A percentile compares a stretch with the other conserved stretches of the same genome.
Evolutionary conservation across 371 early-diverging fungal species (phyloP).

Genomic region (Mortierella sp.): DNA sequence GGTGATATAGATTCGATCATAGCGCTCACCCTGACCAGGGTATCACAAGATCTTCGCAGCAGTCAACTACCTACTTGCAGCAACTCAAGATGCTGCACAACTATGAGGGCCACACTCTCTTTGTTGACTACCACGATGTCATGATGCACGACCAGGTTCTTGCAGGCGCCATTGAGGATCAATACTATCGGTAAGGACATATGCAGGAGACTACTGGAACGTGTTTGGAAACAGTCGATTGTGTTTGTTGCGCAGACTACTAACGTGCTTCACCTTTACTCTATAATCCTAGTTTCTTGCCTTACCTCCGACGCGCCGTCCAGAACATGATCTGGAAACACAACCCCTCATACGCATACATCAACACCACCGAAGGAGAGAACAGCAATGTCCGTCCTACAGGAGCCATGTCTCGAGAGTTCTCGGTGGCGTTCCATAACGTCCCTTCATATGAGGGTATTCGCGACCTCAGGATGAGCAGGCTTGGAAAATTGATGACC

Average conservation of each 20-base stretch:
- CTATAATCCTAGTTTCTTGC: constrained; percentile 76
- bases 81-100: constrained; percentile 72
- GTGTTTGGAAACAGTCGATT: no score
- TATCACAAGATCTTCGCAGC: constrained; percentile 38
- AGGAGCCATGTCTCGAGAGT: constrained; percentile 68
- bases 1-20: constrained; percentile 52
- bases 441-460: constrained; percentile 75
- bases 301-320: constrained; percentile 88
- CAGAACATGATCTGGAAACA: constrained; percentile 80
- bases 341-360: constrained; percentile 73
- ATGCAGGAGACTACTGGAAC: background rate
- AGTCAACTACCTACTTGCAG: constrained; percentile 59
- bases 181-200: constrained; percentile 79
- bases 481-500: constrained; percentile 90
- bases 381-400: constrained; percentile 33
- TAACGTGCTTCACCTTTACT: background rate
- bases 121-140: constrained; percentile 85
- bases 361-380: constrained; percentile 56
- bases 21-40: constrained; percentile 56
- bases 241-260: background rate
- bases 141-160: constrained; percentile 72
- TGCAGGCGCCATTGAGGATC: constrained; percentile 76
- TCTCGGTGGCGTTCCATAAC: constrained; percentile 84
- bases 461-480: constrained; percentile 90
- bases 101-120: constrained; percentile 77